Evolutionary conservation across 441 rosid species (phyloP).

Genomic region (Erodium moschatum): DNA sequence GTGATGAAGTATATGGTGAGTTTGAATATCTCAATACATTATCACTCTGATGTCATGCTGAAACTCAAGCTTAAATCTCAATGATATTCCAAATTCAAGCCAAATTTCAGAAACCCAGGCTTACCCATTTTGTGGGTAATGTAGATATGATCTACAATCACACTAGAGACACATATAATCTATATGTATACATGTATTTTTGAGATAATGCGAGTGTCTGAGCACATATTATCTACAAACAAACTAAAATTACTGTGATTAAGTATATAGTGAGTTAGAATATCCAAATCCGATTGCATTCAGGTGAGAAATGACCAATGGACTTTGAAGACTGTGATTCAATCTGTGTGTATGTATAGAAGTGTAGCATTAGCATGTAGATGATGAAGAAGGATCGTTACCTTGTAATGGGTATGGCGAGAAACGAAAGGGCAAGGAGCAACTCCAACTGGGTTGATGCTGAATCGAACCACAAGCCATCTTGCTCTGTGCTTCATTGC

Average conservation of each 20-base stretch:
- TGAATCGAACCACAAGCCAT: background rate
- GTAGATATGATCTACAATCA: background rate
- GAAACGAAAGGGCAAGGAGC: background rate
- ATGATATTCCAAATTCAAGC: background rate
- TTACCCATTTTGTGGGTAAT: background rate
- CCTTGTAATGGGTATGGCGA: background rate
- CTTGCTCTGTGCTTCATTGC: background rate
- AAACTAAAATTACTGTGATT: background rate
- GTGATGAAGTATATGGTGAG: background rate
- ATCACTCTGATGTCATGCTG: no score
- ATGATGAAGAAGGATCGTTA: background rate
- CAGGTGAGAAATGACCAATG: background rate
- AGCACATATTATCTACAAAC: background rate
- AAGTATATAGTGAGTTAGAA: background rate
- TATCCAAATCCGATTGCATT: background rate
- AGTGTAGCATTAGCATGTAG: background rate
- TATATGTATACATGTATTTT: background rate
- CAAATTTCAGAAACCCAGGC: background rate
- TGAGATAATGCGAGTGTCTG: background rate
- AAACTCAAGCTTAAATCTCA: no score
- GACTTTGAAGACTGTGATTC: no score
- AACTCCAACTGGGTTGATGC: conserved; percentile 4
- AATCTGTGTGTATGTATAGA: background rate
- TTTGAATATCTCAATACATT: background rate
- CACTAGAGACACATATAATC: background rate